phyloP scores from a whole-genome alignment of 176 grass and related monocot species.

The Rhipidocladum racemiflorum region DNA sequence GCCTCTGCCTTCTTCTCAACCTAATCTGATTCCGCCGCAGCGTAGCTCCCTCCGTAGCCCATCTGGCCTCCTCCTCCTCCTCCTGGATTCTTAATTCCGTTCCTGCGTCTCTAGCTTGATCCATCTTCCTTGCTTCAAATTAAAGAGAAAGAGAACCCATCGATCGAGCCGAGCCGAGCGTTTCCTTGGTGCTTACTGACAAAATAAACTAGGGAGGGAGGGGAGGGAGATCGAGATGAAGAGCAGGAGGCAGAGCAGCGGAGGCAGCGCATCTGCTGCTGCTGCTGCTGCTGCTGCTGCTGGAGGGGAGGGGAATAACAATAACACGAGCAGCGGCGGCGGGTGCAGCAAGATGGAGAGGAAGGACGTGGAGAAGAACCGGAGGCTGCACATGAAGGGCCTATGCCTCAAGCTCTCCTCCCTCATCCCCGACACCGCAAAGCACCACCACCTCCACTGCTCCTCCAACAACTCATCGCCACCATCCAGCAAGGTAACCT shows the following conservation, averaged over 20 bases:
- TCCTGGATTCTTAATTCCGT: too few species aligned
- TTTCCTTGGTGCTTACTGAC: too few species aligned
- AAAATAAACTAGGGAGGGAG: too few species aligned
- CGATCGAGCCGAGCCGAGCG: too few species aligned
- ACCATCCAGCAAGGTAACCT: conserved; percentile 5
- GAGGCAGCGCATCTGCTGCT: background rate
- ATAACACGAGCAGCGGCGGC: background rate
- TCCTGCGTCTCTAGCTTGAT: too few species aligned
- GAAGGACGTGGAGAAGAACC: conserved; percentile 82
- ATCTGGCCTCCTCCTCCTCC: too few species aligned
- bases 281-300: too few species aligned
- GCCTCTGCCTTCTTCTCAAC: too few species aligned
- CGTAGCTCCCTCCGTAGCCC: too few species aligned
- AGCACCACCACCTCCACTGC: background rate
- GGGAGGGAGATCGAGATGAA: conserved; percentile 36
- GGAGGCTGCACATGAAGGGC: conserved; percentile 72
- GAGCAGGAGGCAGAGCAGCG: conserved; percentile 49
- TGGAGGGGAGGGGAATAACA: background rate
- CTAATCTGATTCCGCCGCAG: too few species aligned
- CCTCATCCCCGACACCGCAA: conserved; percentile 41
- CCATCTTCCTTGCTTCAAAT: too few species aligned
- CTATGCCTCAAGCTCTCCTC: conserved; percentile 80
- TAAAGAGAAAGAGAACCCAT: too few species aligned
- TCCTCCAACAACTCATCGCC: background rate
- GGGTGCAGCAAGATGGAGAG: conserved; percentile 53